phyloP scores from a whole-genome alignment of 192 early-diverging fungal species.

The Spizellomyces punctatus region DNA sequence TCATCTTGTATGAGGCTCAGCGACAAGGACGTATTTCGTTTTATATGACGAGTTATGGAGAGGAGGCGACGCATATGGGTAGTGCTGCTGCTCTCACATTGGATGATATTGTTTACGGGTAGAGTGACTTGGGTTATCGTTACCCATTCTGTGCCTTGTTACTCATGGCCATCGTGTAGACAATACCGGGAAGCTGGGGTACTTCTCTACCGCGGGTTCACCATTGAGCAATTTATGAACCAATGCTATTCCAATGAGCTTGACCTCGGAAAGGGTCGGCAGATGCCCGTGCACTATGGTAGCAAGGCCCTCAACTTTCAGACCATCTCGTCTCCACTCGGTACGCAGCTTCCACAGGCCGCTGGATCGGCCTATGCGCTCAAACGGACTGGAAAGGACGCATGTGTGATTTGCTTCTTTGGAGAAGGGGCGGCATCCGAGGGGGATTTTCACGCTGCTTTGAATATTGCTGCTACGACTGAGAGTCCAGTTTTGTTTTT shows the following conservation, averaged over 20 bases:
- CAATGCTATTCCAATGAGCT: constrained; percentile 92
- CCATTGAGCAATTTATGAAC: constrained; percentile 92
- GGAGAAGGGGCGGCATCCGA: constrained; percentile 96
- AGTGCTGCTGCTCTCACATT: constrained; percentile 82
- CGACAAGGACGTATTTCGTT: constrained; percentile 97
- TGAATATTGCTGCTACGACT: constrained; percentile 96
- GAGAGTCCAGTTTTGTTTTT: constrained; percentile 92
- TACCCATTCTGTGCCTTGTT: background rate
- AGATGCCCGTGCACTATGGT: constrained; percentile 99
- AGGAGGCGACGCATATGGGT: constrained; percentile 91
- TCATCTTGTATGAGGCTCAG: constrained; percentile 96
- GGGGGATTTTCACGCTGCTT: constrained; percentile 96
- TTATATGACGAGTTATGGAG: constrained; percentile 99
- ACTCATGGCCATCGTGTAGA: background rate
- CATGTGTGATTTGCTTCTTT: constrained; percentile 92
- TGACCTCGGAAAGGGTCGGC: constrained; percentile 92
- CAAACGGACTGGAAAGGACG: constrained; percentile 77
- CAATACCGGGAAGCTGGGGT: constrained; percentile 97
- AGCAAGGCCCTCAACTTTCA: constrained; percentile 84
- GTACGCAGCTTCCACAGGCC: constrained; percentile 98
- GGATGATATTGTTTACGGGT: constrained; percentile 94
- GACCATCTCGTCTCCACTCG: constrained; percentile 95
- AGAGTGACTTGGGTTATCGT: constrained; percentile 5
- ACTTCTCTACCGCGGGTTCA: constrained; percentile 93
- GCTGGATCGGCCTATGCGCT: constrained; percentile 93